Conservation (phyloP, 2,329 filamentous ascomycete genomes). For the Periconia sp. region DNA sequence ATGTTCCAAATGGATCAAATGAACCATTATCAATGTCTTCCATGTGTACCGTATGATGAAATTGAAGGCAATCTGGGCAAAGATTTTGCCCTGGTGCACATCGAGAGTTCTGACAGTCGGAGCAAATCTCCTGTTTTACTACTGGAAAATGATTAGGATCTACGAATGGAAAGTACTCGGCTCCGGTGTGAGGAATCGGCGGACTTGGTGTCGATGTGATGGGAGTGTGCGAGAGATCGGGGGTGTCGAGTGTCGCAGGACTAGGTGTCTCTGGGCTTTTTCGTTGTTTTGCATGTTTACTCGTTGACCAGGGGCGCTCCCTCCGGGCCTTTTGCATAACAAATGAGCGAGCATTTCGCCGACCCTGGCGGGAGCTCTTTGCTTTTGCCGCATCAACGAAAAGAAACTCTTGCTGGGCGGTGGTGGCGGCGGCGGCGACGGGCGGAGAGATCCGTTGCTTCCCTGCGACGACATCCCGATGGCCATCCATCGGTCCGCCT, state of each 20-base stretch:
- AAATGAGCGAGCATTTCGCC: constrained; percentile 48
- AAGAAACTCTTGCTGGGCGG: constrained; percentile 43
- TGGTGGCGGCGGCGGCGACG: constrained; percentile 26
- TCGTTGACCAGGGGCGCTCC: constrained; percentile 47
- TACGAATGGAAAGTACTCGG: constrained; percentile 26
- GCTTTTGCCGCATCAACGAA: constrained; percentile 47
- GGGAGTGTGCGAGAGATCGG: constrained; percentile 32
- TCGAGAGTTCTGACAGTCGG: constrained; percentile 36
- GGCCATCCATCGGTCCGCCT: constrained; percentile 33
- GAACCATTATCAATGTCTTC: constrained; percentile 33
- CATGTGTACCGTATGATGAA: constrained; percentile 21
- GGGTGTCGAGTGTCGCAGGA: constrained; percentile 29
- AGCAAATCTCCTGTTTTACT: constrained; percentile 30
- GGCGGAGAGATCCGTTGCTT: constrained; percentile 25
- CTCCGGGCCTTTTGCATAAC: constrained; percentile 48
- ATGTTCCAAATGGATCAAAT: constrained; percentile 42
- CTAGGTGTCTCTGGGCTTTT: constrained; percentile 34
- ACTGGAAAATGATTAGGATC: constrained; percentile 19
- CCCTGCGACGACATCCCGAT: constrained; percentile 27
- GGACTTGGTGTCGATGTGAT: constrained; percentile 41
- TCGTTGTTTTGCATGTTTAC: constrained; percentile 44
- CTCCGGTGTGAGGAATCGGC: constrained; percentile 18
- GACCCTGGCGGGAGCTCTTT: constrained; percentile 45
- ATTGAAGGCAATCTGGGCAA: constrained; percentile 35
- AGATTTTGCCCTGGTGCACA: constrained; percentile 36